Evolutionary conservation across 2,329 filamentous ascomycete genomes (phyloP).

Genomic region (Beauveria australis): DNA sequence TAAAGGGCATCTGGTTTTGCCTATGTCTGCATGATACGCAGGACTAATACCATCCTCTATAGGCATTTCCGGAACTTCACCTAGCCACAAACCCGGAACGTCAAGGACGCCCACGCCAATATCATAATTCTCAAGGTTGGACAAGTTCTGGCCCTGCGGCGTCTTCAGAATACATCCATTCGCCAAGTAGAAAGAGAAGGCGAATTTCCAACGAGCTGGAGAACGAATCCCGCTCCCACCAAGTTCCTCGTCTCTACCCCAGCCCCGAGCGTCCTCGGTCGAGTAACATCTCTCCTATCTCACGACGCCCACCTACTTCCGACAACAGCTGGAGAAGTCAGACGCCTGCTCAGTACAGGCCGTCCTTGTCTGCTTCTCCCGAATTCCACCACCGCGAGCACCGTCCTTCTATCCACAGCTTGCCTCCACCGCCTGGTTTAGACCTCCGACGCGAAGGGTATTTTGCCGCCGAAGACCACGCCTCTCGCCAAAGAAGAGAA

Average conservation of each 20-base stretch:
- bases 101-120: conserved; percentile 25
- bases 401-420: conserved; percentile 32
- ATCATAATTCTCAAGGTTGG: conserved; percentile 24
- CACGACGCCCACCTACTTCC: conserved; percentile 10
- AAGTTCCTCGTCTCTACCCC: conserved; percentile 39
- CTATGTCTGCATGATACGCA: background rate
- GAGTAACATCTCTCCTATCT: conserved; percentile 29
- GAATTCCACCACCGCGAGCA: conserved; percentile 18
- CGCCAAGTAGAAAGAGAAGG: conserved; percentile 42
- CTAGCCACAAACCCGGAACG: conserved; percentile 23
- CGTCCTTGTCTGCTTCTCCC: conserved; percentile 16
- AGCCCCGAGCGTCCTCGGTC: conserved; percentile 24
- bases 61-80: conserved; percentile 40
- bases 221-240: conserved; percentile 30
- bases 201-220: conserved; percentile 35
- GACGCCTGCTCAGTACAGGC: conserved; percentile 1
- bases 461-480: conserved; percentile 23
- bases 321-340: conserved; percentile 8
- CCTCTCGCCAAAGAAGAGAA: background rate
- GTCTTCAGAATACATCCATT: conserved; percentile 42
- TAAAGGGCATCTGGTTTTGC: conserved; percentile 18
- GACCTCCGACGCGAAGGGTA: conserved; percentile 22
- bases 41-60: conserved; percentile 16
- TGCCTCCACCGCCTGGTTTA: conserved; percentile 29
- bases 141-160: conserved; percentile 23